Conservation (phyloP, 495 filamentous ascomycete species). For the Clavariopsis aquatica region DNA sequence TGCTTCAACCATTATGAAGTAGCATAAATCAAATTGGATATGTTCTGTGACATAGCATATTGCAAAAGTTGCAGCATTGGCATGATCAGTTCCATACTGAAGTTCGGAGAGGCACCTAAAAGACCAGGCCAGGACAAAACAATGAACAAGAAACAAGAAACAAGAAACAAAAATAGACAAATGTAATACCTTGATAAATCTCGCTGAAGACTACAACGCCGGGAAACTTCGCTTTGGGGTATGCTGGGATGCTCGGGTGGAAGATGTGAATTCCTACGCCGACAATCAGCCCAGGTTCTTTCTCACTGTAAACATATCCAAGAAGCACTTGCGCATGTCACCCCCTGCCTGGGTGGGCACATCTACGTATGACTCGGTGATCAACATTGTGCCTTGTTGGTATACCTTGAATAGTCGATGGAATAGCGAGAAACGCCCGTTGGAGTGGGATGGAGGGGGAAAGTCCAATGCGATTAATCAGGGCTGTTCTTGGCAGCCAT, state of each 20-base stretch:
- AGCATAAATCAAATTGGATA: no score
- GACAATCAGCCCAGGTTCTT: neutral
- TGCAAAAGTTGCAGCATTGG: no score
- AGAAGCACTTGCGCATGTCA: conserved; percentile 57
- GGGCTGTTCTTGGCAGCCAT: no score
- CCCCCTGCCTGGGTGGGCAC: conserved; percentile 66
- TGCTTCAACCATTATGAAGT: no score
- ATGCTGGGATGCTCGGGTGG: conserved; percentile 79
- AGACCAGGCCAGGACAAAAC: no score
- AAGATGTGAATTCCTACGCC: conserved; percentile 81
- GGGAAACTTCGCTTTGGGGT: conserved; percentile 86
- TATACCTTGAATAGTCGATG: neutral
- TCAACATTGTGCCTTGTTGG: conserved; percentile 55
- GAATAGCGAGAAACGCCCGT: neutral
- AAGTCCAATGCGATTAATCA: no score
- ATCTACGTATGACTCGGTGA: conserved; percentile 66
- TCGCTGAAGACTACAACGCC: conserved; percentile 91
- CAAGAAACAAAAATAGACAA: conserved; percentile 3
- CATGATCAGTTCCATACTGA: no score
- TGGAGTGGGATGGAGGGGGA: neutral
- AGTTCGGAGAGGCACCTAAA: no score
- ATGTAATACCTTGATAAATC: conserved; percentile 82
- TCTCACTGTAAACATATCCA: neutral
- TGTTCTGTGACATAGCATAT: no score
- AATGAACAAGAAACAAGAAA: conserved; percentile 9